These are phyloP conservation scores for Forsythia viridissima DNA, from an alignment of 257 asterid genomes.

Conservation along the genomic window DNA sequence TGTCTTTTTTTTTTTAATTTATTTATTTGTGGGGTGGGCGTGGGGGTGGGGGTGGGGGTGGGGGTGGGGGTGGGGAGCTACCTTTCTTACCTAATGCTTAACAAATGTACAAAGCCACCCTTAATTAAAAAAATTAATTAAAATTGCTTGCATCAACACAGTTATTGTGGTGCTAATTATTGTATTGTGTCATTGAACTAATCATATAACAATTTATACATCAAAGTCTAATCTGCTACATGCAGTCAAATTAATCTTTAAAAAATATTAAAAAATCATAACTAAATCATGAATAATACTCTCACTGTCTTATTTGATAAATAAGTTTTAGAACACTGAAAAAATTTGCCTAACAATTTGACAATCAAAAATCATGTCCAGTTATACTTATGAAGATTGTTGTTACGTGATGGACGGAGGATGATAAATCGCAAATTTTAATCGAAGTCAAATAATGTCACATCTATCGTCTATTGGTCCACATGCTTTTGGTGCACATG, in stretches of 20 bases:
- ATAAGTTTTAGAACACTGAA: neutral
- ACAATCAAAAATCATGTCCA: neutral
- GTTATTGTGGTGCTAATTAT: conserved; percentile 24
- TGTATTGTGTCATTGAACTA: conserved; percentile 28
- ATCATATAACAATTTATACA: conserved; percentile 6
- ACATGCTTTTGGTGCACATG: neutral
- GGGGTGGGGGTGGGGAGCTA: neutral
- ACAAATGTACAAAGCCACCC: neutral
- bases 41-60: too few species aligned
- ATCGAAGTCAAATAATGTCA: neutral
- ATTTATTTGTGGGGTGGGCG: too few species aligned
- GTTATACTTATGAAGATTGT: too few species aligned
- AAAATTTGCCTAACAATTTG: neutral
- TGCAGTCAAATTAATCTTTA: conserved; percentile 30
- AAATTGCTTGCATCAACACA: conserved; percentile 10
- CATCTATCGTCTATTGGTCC: neutral
- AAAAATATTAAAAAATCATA: conserved; percentile 12
- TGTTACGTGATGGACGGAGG: neutral
- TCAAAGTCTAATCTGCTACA: neutral
- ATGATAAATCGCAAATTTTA: neutral
- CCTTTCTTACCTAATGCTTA: conserved; percentile 15
- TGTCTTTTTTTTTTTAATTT: too few species aligned
- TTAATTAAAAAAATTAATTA: neutral
- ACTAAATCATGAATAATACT: conserved; percentile 26
- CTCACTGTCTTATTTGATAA: neutral